Conservation (phyloP, 1,284 basidiomycete genomes). For the Polyporus tsugae region DNA sequence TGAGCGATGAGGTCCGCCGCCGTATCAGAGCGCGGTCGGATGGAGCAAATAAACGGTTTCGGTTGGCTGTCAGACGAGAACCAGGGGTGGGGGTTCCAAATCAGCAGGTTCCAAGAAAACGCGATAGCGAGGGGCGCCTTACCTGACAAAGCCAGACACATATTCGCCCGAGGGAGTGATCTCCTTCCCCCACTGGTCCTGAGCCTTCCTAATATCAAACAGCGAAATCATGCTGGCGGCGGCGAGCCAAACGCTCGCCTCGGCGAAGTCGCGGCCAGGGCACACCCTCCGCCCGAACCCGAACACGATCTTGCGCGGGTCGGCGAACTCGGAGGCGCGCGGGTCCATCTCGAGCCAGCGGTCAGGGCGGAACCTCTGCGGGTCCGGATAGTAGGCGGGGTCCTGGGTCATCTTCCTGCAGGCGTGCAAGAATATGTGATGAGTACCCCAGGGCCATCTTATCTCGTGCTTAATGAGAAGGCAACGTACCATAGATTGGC, state of each 20-base stretch:
- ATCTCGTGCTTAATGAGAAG: not conserved
- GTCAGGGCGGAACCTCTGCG: constrained; percentile 42
- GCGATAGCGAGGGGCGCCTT: constrained; percentile 4
- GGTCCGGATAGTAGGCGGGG: constrained; percentile 35
- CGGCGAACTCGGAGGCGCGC: constrained; percentile 31
- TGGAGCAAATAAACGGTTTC: constrained; percentile 34
- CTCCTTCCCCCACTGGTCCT: constrained; percentile 32
- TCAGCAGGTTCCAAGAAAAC: not conserved
- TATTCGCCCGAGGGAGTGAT: constrained; percentile 35
- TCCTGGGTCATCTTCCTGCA: constrained; percentile 44
- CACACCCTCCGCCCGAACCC: constrained; percentile 42
- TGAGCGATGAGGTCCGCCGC: constrained; percentile 27
- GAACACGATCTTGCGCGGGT: constrained; percentile 42
- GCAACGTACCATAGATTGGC: constrained; percentile 54
- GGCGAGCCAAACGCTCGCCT: constrained; percentile 37
- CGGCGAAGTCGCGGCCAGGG: constrained; percentile 40
- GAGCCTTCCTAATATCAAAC: constrained; percentile 34
- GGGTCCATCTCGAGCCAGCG: constrained; percentile 41
- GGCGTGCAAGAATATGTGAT: not conserved
- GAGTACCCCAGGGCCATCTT: too few relatives aligned
- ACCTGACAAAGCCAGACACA: constrained; percentile 37
- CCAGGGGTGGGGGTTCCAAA: not conserved
- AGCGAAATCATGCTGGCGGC: constrained; percentile 35
- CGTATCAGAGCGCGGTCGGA: constrained; percentile 31
- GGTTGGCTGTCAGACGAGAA: constrained; percentile 30